Evolutionary conservation across 495 filamentous ascomycete species (phyloP), one percentile per base, ranked within the genome.

Genomic region (Cairneyella variabilis): DNA sequence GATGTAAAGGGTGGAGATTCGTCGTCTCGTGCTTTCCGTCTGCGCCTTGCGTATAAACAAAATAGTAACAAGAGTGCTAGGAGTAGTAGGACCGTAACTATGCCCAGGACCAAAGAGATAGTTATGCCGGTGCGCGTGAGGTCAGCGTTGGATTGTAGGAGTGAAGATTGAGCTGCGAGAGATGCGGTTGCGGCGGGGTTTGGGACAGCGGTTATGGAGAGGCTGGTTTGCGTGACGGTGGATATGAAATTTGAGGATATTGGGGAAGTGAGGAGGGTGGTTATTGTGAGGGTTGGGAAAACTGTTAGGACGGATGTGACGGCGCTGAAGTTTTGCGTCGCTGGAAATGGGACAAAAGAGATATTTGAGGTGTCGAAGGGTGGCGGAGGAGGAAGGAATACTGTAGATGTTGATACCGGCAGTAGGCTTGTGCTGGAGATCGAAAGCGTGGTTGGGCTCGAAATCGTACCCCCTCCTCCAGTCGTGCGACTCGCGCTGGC

Each of bases 41-140:
- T 48, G 50, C 60, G 64, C 2, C 62, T 56, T 4, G 61, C 32
- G 41, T 59, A 67, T 28, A 67, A 50, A 51, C 58, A 61, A 28
- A 48, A 41, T 2, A 67, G 10, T 20, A 59, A 48, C 10, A 43
- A 36, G 12, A 47, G 28, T 2, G 52, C 41, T 10, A 69, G 7
- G 14, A 63, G 2, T 18, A 67, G 40, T 1, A 54, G 26, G 1
- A 50, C n/a, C 10, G 59, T 61, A 3, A 64, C 23, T n/a, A 48
- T 48, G 1, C 66, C 64, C 2, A 69, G 43, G 5, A 53, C 57
- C 7, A 65, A 39, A 0, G 60, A 50, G 17, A 64, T 48, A 21
- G 39, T 51, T 12, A 47, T 42, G 23, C 43, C 53, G 16, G 27
- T 41, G 8, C 36, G 12, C 3, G 55, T 48, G 23, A 58, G 43